phyloP scores from a whole-genome alignment of 78 protist genomes.

The Salpingoeca rosetta region DNA sequence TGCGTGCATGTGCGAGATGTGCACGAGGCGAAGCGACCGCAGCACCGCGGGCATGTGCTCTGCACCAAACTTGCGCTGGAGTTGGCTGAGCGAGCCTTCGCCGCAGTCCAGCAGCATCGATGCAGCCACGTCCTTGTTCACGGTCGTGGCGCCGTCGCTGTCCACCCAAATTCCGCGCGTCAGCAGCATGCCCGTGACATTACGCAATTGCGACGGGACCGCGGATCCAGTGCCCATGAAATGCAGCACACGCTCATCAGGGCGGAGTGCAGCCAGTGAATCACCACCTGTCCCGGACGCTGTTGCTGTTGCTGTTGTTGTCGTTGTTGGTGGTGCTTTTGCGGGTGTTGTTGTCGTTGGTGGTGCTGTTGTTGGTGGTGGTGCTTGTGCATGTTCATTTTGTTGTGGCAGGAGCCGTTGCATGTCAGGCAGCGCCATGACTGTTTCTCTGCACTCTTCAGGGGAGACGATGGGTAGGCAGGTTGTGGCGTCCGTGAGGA shows the following conservation, averaged over 20 bases:
- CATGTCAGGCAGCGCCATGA: neutral
- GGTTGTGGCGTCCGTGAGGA: no score
- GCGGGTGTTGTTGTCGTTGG: neutral
- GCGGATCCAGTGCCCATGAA: constrained; percentile 83
- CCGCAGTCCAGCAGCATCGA: constrained; percentile 81
- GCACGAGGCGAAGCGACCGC: constrained; percentile 17
- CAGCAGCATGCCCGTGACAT: constrained; percentile 37
- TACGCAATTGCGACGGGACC: constrained; percentile 77
- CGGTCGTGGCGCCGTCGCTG: neutral
- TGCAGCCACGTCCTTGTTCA: neutral
- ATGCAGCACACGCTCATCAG: neutral
- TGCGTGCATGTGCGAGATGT: constrained; percentile 93
- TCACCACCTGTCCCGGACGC: no score
- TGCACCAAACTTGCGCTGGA: constrained; percentile 55
- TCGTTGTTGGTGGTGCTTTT: neutral
- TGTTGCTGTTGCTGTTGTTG: neutral
- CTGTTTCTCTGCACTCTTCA: no score
- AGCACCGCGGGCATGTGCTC: constrained; percentile 15
- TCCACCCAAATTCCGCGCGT: neutral
- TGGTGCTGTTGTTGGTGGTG: neutral
- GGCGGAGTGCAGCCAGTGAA: no score
- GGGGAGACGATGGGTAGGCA: no score
- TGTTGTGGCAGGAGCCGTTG: neutral
- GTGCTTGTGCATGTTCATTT: neutral
- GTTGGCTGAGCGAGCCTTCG: constrained; percentile 83